Base-by-base conservation (phyloP, 345 rosid species). In the Sonneratia caseolaris region DNA sequence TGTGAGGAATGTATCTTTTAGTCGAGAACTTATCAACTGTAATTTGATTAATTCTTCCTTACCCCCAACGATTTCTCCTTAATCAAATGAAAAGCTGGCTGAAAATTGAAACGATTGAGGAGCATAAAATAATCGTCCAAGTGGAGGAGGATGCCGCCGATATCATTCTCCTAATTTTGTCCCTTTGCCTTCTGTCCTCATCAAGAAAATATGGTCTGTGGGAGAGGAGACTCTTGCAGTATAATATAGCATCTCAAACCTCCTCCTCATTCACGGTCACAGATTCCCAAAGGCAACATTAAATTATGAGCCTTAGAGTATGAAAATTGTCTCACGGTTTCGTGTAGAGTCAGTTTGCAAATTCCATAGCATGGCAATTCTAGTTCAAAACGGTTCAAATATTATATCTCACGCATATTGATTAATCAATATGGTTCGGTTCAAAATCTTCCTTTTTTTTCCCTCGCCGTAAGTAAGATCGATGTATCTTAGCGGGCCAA, bases 151-250 rank as follows among this genome's bases (percentile, higher is more conserved):
- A 14, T 27, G 27, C 1, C 12, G 66, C 66, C 11, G 66, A 62
- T 27, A 32, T 27, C 27, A 27, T 62, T 37, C 66, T 62, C 66
- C 18, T 62, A 62, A 62, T 62, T 62, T 62, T 62, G 66, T 62
- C 66, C 11, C 19, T 32, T 27, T 35, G 45, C 9, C 37, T 32
- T 62, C 66, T 27, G 37, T 62, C 66, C 37, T 24, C 38, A 13
- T 62, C 27, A 62, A 62, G 66, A 62, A 35, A 24, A 62, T 62
- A 24, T 12, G 66, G 66, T 2, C 38, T 14, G 59, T 62, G 66
- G 5, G 35, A 57, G n/a, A 7, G 22, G 57, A 62, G 38, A 22
- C 37, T 27, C 7, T 24, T 62, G 66, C 37, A 27, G 27, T 62
- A 62, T 32, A 62, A 27, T 11, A 62, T 0, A 27, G 32, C 32